Conservation (phyloP, 225 moss, liverwort and hornwort species). For the Sphagnum contortum region DNA sequence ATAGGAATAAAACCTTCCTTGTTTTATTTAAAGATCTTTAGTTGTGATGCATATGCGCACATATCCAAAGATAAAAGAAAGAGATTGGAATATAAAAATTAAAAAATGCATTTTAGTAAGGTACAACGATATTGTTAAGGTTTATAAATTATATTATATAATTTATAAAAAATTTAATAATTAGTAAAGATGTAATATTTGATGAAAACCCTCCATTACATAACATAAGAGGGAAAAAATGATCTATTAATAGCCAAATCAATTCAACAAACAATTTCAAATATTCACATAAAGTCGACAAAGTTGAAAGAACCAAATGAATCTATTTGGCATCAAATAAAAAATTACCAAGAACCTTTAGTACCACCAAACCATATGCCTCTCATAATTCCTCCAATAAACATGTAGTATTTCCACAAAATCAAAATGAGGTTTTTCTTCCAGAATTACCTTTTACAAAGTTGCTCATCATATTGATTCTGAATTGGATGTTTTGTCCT, state of each 20-base stretch:
- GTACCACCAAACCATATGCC: too few relatives aligned
- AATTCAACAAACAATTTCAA: too few relatives aligned
- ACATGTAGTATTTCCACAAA: too few relatives aligned
- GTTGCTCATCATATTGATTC: too few relatives aligned
- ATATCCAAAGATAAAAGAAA: background rate
- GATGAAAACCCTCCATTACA: background rate
- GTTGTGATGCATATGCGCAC: background rate
- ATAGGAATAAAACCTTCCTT: background rate
- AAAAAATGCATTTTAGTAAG: background rate
- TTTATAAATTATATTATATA: background rate
- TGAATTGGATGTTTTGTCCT: too few relatives aligned
- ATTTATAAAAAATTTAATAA: background rate
- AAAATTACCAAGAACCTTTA: too few relatives aligned
- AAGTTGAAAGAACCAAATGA: too few relatives aligned
- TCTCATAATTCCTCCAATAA: too few relatives aligned
- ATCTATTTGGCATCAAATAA: too few relatives aligned
- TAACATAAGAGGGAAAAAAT: background rate
- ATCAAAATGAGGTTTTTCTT: too few relatives aligned
- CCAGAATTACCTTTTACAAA: too few relatives aligned
- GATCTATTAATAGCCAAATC: background rate
- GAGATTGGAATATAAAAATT: background rate
- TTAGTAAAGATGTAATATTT: slow-evolving; percentile 1
- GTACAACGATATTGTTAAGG: background rate
- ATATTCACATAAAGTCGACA: too few relatives aligned
- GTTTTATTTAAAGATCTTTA: background rate